Conservation (phyloP, 768 basidiomycete genomes). For the Pholiota microspora region DNA sequence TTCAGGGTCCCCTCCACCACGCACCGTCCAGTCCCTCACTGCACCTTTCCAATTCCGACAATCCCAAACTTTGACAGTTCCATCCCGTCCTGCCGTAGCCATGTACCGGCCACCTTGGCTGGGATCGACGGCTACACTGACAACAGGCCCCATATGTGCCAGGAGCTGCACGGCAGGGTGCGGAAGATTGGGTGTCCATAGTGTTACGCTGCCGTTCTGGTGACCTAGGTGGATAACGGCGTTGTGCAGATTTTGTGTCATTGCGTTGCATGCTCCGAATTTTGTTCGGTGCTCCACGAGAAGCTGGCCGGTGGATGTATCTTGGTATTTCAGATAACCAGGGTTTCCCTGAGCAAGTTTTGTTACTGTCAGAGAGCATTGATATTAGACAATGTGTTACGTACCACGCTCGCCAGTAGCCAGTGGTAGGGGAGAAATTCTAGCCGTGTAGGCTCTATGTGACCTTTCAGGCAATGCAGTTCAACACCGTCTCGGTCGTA, state of each 20-base stretch:
- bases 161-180: conserved; percentile 90
- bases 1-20: conserved; percentile 62
- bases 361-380: not conserved
- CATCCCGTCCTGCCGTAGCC: conserved; percentile 87
- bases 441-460: conserved; percentile 86
- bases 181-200: conserved; percentile 95
- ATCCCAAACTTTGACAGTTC: conserved; percentile 94
- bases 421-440: conserved; percentile 97
- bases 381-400: conserved; percentile 25
- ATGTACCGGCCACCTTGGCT: conserved; percentile 86
- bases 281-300: conserved; percentile 88
- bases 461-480: conserved; percentile 77
- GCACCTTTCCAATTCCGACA: conserved; percentile 92
- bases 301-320: conserved; percentile 89
- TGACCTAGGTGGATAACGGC: conserved; percentile 95
- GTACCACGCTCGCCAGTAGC: conserved; percentile 81
- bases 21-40: conserved; percentile 71
- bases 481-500: conserved; percentile 95
- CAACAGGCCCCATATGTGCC: conserved; percentile 87
- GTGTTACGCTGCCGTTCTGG: conserved; percentile 90
- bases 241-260: conserved; percentile 91
- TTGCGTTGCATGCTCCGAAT: conserved; percentile 77
- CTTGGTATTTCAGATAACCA: conserved; percentile 94
- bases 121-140: conserved; percentile 79
- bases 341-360: conserved; percentile 64